Conservation (phyloP, 176 grass and related monocot genomes). For the Thinopyrum elongatum region DNA sequence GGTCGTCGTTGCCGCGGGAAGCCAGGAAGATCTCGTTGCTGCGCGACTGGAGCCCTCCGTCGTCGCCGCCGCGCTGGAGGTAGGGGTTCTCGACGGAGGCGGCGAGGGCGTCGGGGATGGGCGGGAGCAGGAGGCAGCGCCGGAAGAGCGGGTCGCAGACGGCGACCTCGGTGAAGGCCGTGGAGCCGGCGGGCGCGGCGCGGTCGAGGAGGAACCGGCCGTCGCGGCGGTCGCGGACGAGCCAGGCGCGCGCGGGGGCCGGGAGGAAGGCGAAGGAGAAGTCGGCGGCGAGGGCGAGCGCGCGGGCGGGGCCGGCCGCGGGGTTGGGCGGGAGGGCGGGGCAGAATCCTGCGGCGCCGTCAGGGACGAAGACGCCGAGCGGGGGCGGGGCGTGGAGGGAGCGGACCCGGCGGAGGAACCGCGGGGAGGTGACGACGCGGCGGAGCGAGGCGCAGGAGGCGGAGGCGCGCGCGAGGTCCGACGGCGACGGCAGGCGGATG, state of each 20-base stretch:
- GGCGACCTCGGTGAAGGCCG: conserved; percentile 29
- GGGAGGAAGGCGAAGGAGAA: conserved; percentile 42
- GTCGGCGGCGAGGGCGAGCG: conserved; percentile 14
- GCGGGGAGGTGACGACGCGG: conserved; percentile 23
- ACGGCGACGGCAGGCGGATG: background rate
- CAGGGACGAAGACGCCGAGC: conserved; percentile 19
- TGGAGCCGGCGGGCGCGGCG: background rate
- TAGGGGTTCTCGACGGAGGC: conserved; percentile 36
- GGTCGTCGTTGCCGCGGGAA: background rate
- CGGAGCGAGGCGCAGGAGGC: conserved; percentile 8
- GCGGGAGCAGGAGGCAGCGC: conserved; percentile 32
- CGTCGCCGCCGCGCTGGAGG: conserved; percentile 34
- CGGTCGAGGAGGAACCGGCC: conserved; percentile 38
- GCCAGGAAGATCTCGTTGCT: conserved; percentile 47
- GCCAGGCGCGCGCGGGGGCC: background rate
- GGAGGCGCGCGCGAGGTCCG: conserved; percentile 26
- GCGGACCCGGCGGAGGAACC: conserved; percentile 25
- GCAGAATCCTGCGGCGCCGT: background rate
- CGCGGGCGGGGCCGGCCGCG: background rate
- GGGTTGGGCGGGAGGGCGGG: background rate
- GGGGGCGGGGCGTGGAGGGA: background rate
- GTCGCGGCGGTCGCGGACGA: conserved; percentile 38
- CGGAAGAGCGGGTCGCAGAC: conserved; percentile 41
- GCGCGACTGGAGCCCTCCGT: conserved; percentile 26
- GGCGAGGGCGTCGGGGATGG: conserved; percentile 36